Percentiles rank a stretch among this genome's conserved stretches.
These are phyloP conservation scores for Brassica napus DNA, from an alignment of 345 rosid species.

Conservation along the genomic window Da-Ae NC_063436.1:18333501-18334000, in stretches of 20 bases:
- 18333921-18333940: conserved; percentile 63
- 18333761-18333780: conserved; percentile 58
- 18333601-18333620: conserved; percentile 20
- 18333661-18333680: conserved; percentile 82
- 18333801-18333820: conserved; percentile 66
- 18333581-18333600: background rate
- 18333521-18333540: conserved; percentile 92
- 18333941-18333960: conserved; percentile 75
- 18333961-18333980: conserved; percentile 85
- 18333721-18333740: background rate
- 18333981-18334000: conserved; percentile 78
- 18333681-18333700: conserved; percentile 53
- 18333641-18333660: conserved; percentile 60
- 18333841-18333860: conserved; percentile 80
- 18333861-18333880: conserved; percentile 80
- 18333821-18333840: conserved; percentile 72
- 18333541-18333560: conserved; percentile 12
- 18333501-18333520: conserved; percentile 64
- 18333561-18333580: background rate
- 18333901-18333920: conserved; percentile 65
- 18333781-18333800: conserved; percentile 58
- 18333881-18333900: conserved; percentile 94
- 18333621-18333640: conserved; percentile 87
- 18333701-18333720: background rate
- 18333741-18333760: background rate